Evolutionary conservation across 257 asterid genomes (phyloP).

Genomic region (Plantago ovata): DNA sequence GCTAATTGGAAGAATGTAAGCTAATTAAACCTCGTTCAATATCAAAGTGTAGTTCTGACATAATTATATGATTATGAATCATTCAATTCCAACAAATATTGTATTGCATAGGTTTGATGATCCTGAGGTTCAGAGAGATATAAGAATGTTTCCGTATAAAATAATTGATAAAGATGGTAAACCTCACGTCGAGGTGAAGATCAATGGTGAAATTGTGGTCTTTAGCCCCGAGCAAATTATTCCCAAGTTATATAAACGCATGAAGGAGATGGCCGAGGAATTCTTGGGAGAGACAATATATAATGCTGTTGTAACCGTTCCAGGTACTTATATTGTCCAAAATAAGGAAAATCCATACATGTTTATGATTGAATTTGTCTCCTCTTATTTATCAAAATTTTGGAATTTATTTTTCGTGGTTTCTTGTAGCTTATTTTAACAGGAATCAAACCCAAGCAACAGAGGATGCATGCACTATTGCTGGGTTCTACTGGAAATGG

Average conservation of each 20-base stretch:
- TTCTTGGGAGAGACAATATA: constrained; percentile 39
- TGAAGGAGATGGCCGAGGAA: constrained; percentile 54
- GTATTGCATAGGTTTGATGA: too few species aligned
- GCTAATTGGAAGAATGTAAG: constrained; percentile 38
- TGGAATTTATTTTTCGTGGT: not conserved
- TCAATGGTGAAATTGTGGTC: too few species aligned
- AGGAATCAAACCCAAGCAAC: constrained; percentile 46
- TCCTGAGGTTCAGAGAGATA: constrained; percentile 40
- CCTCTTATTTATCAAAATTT: not conserved
- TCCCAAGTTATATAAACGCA: constrained; percentile 36
- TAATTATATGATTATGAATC: too few species aligned
- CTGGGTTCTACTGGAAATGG: constrained; percentile 36
- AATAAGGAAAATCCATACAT: too few species aligned
- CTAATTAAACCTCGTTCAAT: not conserved
- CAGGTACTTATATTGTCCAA: constrained; percentile 34
- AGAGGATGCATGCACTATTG: constrained; percentile 40
- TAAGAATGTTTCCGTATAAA: constrained; percentile 43
- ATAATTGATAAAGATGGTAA: constrained; percentile 45
- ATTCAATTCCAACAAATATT: too few species aligned
- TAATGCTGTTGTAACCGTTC: constrained; percentile 41
- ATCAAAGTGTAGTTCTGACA: too few species aligned
- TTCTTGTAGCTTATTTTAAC: constrained; percentile 34
- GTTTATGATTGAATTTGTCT: not conserved
- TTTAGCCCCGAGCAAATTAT: constrained; percentile 51
- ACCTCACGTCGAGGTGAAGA: constrained; percentile 37